A percentile compares a stretch with the other conserved stretches of the same genome.
Evolutionary conservation across 805 yeast species (phyloP).

Genomic region (Saturnispora zaruensis): DNA sequence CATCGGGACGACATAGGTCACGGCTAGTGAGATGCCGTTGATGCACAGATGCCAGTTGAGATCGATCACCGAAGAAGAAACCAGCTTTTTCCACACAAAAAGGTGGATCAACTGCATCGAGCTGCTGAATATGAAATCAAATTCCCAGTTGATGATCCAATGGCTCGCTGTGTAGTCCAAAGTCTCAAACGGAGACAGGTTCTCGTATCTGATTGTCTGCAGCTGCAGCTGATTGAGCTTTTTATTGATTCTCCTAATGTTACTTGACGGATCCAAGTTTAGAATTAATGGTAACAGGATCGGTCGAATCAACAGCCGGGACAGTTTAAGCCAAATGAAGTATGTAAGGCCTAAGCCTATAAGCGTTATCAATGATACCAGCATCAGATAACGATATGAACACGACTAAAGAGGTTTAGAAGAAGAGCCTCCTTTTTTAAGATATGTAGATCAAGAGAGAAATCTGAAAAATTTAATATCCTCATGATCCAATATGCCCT

Average conservation of each 20-base stretch:
- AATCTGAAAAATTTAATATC: background rate
- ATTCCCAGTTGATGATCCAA: background rate
- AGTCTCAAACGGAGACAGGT: background rate
- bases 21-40: background rate
- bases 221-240: background rate
- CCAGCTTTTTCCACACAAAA: background rate
- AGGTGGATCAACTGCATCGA: conserved; percentile 5
- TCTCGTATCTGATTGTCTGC: background rate
- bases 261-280: background rate
- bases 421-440: background rate
- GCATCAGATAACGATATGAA: background rate
- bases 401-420: no score
- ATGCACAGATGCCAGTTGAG: background rate
- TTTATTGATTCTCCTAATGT: background rate
- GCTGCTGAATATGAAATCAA: background rate
- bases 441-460: background rate
- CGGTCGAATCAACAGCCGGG: background rate
- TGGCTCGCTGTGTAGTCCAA: background rate
- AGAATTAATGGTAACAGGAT: background rate
- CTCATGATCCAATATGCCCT: background rate
- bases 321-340: background rate
- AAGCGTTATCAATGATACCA: background rate
- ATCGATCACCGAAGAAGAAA: background rate
- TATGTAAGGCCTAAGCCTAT: background rate
- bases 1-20: background rate